Conservation (phyloP, 179 eudicot genomes). For the Beta lomatogona region DNA sequence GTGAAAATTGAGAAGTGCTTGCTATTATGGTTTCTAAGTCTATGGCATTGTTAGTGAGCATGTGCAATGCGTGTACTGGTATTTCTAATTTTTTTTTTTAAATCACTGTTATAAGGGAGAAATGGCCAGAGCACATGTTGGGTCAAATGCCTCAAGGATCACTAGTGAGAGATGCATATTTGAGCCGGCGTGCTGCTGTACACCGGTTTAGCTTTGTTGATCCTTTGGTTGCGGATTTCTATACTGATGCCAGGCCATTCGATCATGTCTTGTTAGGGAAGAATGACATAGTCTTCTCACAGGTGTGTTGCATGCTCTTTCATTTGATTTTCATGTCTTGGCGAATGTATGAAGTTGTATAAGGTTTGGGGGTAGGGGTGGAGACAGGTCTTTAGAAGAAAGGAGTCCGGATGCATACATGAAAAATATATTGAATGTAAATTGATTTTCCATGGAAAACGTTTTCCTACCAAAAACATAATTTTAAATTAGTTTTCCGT, state of each 20-base stretch:
- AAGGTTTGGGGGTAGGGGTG: neutral
- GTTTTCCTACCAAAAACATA: too few species aligned
- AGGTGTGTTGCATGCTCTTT: constrained; percentile 37
- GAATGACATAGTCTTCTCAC: constrained; percentile 45
- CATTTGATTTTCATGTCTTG: neutral
- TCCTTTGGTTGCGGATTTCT: constrained; percentile 39
- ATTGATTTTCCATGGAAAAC: too few species aligned
- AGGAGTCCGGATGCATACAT: too few species aligned
- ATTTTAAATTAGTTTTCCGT: too few species aligned
- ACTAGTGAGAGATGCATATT: constrained; percentile 49
- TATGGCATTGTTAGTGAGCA: neutral
- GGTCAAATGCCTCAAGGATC: constrained; percentile 29
- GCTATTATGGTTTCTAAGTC: neutral
- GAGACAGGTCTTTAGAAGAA: too few species aligned
- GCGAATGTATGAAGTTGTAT: neutral
- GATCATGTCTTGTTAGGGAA: constrained; percentile 38
- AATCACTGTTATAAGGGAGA: constrained; percentile 37
- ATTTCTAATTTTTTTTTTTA: too few species aligned
- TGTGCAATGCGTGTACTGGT: neutral
- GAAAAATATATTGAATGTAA: too few species aligned
- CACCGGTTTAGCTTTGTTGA: constrained; percentile 56
- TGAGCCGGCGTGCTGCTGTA: constrained; percentile 46
- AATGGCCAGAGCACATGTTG: constrained; percentile 47
- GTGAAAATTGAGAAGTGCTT: neutral
- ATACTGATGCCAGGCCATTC: constrained; percentile 36